Conservation (phyloP, 805 yeast genomes). For the Ogataea zsoltii region DNA sequence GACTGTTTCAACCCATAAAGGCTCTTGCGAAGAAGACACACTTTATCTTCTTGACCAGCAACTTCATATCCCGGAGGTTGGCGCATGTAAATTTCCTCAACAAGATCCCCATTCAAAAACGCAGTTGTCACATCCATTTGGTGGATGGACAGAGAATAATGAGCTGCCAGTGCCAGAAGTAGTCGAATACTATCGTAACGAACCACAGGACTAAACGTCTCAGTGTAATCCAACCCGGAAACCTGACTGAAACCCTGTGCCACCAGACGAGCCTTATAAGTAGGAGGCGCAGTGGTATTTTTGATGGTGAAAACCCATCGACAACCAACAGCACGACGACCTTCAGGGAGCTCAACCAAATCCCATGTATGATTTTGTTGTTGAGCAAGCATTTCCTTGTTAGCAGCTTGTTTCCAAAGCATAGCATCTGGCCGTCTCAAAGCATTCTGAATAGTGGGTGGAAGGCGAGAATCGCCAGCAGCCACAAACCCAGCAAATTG, state of each 20-base stretch:
- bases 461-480: not conserved
- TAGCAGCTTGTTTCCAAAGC: not conserved
- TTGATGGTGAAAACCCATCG: constrained; percentile 1
- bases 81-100: not conserved
- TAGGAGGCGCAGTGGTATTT: not conserved
- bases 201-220: not conserved
- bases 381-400: not conserved
- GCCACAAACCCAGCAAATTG: not conserved
- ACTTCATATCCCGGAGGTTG: not conserved
- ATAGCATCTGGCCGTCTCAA: not conserved
- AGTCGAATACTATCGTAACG: not conserved
- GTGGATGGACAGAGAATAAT: not conserved
- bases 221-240: not conserved
- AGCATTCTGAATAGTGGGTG: not conserved
- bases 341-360: not conserved
- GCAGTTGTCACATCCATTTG: not conserved
- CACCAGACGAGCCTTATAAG: not conserved
- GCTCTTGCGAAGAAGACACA: not conserved
- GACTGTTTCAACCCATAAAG: constrained; percentile 3
- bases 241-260: not conserved
- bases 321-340: constrained; percentile 1
- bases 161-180: not conserved
- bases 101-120: not conserved
- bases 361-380: not conserved
- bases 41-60: not conserved